Conservation (phyloP, 495 filamentous ascomycete genomes). For the Aspergillus nidulans region DNA sequence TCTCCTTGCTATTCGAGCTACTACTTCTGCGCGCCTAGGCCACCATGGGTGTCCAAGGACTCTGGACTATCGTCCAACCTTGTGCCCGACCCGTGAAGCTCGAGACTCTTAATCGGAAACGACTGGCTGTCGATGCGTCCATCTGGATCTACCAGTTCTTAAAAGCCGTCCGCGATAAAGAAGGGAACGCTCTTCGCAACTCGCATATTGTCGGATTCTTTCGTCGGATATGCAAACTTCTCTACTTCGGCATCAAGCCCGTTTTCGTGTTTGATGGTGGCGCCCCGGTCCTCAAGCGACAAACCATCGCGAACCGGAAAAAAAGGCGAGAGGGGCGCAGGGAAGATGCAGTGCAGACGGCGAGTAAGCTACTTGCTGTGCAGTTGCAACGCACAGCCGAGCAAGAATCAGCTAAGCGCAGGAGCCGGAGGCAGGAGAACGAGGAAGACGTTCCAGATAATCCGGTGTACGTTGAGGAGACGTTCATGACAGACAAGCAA, state of each 20-base stretch:
- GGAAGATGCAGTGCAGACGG: slow-evolving; percentile 89
- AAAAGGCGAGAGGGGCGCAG: slow-evolving; percentile 77
- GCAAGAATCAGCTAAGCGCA: slow-evolving; percentile 67
- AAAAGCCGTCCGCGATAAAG: slow-evolving; percentile 96
- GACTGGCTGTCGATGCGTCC: slow-evolving; percentile 92
- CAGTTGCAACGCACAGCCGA: slow-evolving; percentile 88
- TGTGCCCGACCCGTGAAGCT: slow-evolving; percentile 83
- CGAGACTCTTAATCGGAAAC: slow-evolving; percentile 90
- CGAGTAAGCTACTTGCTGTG: slow-evolving; percentile 81
- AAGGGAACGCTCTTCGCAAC: slow-evolving; percentile 94
- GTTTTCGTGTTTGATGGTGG: slow-evolving; percentile 99
- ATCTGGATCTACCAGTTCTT: slow-evolving; percentile 99
- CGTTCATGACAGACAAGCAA: slow-evolving; percentile 74
- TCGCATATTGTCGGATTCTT: slow-evolving; percentile 97
- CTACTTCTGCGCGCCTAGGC: slow-evolving; percentile 9
- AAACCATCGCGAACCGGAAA: slow-evolving; percentile 79
- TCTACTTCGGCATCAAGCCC: slow-evolving; percentile 93
- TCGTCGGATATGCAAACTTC: slow-evolving; percentile 91
- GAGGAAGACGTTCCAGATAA: slow-evolving; percentile 67
- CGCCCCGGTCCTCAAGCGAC: slow-evolving; percentile 83
- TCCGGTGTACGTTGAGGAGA: slow-evolving; percentile 83
- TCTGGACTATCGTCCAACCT: slow-evolving; percentile 92
- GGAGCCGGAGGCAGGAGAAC: slow-evolving; percentile 53
- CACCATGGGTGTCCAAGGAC: slow-evolving; percentile 92
- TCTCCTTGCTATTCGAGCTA: background rate